Evolutionary conservation across 2,329 filamentous ascomycete species (phyloP), one percentile per base, ranked within the genome.

Genomic region (Alternaria incomplexa): DNA sequence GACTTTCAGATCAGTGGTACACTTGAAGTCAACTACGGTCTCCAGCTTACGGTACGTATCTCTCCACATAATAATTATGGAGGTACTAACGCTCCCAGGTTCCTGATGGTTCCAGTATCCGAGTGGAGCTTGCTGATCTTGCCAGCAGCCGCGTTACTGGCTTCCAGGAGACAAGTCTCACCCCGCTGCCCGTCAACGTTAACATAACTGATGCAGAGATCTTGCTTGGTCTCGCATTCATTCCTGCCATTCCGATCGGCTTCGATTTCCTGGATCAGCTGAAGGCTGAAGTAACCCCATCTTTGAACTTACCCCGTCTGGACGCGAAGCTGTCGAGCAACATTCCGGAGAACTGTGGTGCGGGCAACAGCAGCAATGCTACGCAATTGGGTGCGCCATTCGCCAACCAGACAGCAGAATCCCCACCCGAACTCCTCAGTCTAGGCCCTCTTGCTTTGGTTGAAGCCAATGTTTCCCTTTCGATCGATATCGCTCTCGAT

Each of bases 11-110:
- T 80, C 5, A 62, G 60, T 12, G 71, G 71, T 13, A 67, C 67
- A 4, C 63, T 81, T 26, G 74, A 77, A n/a, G 63, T 80, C 23
- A 74, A 62, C 32, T 79, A 79, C 46, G 79, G 79, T 10, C 76
- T 80, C 40, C 76, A 81, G 44, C 59, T 81, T n/a, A 62, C 61
- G n/a, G 77, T 79, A 68, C 46, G 73, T 73, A 25, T 43, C 4
- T 15, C 7, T 3, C 30, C 17, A 12, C 6, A 25, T 28, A 8
- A 12, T 32, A 5, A 10, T 11, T 13, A 48, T 15, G 13, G 25
- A n/a, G 15, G 17, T 23, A 32, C 64, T 65, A 43, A 74, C 55
- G 25, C 61, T 13, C 46, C 3, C 36, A 76, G 69, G 66, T 77
- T 8, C 78, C 77, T 5, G 70, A 74, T 55, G 62, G 67, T 17